Conservation (phyloP, 2,329 filamentous ascomycete genomes). For the Erysiphe pulchra region DNA sequence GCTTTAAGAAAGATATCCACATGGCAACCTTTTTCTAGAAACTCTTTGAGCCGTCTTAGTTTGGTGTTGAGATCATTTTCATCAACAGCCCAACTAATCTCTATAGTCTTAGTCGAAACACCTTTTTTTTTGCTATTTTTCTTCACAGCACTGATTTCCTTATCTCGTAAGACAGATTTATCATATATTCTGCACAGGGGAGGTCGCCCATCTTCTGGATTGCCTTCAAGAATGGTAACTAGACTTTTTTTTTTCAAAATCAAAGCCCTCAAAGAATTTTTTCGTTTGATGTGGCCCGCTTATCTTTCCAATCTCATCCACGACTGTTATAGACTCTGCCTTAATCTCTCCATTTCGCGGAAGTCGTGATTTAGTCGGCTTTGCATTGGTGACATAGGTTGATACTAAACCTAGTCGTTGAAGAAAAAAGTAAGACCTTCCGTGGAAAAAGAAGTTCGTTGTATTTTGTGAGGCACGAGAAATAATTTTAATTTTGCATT, state of each 20-base stretch:
- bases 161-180: constrained; percentile 23
- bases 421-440: too few relatives aligned
- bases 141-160: constrained; percentile 12
- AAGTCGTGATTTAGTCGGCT: constrained; percentile 7
- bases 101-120: constrained; percentile 40
- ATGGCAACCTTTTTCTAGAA: constrained; percentile 46
- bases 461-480: too few relatives aligned
- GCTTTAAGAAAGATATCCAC: constrained; percentile 49
- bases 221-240: constrained; percentile 18
- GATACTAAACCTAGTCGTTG: too few relatives aligned
- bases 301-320: constrained; percentile 16
- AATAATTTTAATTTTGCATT: too few relatives aligned
- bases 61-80: constrained; percentile 48
- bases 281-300: constrained; percentile 11
- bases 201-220: constrained; percentile 10
- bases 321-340: constrained; percentile 18
- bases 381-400: too few relatives aligned
- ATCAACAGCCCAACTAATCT: constrained; percentile 74
- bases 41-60: constrained; percentile 37
- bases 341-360: constrained; percentile 23
- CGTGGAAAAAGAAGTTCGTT: too few relatives aligned
- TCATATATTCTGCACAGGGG: constrained; percentile 50
- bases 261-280: constrained; percentile 18
- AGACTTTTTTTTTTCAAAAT: constrained; percentile 24
- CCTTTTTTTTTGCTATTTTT: constrained; percentile 19